Evolutionary conservation across 148 eudicot genomes (phyloP).

Genomic region (Spergularia bocconei): DNA sequence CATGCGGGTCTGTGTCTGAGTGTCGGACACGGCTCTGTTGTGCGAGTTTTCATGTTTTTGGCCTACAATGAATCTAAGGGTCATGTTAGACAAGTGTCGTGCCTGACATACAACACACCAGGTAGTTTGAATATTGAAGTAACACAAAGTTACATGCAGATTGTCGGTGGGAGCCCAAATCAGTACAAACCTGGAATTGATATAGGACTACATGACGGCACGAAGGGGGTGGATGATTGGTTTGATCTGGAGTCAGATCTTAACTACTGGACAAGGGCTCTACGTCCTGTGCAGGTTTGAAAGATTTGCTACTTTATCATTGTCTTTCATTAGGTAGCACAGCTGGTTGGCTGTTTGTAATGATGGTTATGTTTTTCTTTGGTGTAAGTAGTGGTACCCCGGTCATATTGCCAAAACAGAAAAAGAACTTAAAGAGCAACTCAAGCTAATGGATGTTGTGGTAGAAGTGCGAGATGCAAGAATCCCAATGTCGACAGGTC

Average conservation of each 20-base stretch:
- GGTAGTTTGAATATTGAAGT: not conserved
- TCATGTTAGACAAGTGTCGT: too few relatives aligned
- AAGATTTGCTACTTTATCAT: conserved; percentile 9
- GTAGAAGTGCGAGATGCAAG: conserved; percentile 98
- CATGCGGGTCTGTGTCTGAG: too few relatives aligned
- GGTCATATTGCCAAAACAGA: conserved; percentile 99
- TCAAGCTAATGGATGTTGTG: conserved; percentile 96
- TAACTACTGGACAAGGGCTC: conserved; percentile 72
- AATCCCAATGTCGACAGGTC: conserved; percentile 91
- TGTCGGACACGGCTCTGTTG: too few relatives aligned
- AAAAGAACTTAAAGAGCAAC: conserved; percentile 93
- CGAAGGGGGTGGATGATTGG: conserved; percentile 60
- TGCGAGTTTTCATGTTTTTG: too few relatives aligned
- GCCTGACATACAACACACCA: not conserved
- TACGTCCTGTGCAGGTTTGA: conserved; percentile 89
- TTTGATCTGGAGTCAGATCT: conserved; percentile 71
- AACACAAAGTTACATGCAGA: conserved; percentile 39
- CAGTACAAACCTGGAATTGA: conserved; percentile 34
- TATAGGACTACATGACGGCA: conserved; percentile 27
- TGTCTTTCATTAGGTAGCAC: not conserved
- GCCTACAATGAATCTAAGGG: not conserved
- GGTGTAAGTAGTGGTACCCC: conserved; percentile 83
- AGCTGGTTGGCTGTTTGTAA: not conserved
- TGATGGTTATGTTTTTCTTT: conserved; percentile 14
- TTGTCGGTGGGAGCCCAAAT: conserved; percentile 62